Base-by-base conservation (phyloP, 2,329 filamentous ascomycete species). In the Teratosphaeria epicoccoides region DNA sequence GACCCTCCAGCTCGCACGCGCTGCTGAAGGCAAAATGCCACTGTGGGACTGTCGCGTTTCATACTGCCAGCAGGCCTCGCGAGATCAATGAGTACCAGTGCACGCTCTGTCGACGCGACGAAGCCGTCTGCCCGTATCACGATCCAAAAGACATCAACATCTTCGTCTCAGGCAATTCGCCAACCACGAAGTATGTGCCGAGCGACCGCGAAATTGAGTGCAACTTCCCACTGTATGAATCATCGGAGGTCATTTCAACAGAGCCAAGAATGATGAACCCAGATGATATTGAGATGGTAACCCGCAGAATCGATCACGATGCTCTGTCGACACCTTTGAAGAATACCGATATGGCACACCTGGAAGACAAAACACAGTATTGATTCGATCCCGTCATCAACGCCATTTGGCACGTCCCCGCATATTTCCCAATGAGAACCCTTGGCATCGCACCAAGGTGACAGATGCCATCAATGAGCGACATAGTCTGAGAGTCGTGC, bases 81-180 rank as follows among this genome's bases (percentile, higher is more conserved):
- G 24, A 58, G 12, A 51, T 58, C 58, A 62, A 62, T 43, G 53
- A 55, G 45, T 64, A 61, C 46, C 62, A 59, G 52, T 64, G 61
- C 52, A 57, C 59, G 20, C 54, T 64, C 49, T 64, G 62, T 52
- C 52, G 62, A 9, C 60, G 61, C 44, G 61, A 64, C 52, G 62
- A 49, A 17, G 61, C 60, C 25, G 57, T 55, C 12, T 64, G 62
- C 61, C 57, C 29, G 10, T 63, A 64, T 55, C 63, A 63, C 50
- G 37, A 59, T 14, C 22, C 50, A 7, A 44, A 55, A 9, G 55
- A 55, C 37, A 23, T 51, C 47, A 44, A 52, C 20, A 24, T 52
- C 10, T 26, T 37, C 45, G 44, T 26, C 12, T 28, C 47, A 26
- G 26, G 40, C 11, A 24, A 26, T 24, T 29, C 40, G 12, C 44